These are phyloP conservation scores for Collybia mongolica DNA, from an alignment of 768 basidiomycete genomes.

Conservation along the genomic window DNA sequence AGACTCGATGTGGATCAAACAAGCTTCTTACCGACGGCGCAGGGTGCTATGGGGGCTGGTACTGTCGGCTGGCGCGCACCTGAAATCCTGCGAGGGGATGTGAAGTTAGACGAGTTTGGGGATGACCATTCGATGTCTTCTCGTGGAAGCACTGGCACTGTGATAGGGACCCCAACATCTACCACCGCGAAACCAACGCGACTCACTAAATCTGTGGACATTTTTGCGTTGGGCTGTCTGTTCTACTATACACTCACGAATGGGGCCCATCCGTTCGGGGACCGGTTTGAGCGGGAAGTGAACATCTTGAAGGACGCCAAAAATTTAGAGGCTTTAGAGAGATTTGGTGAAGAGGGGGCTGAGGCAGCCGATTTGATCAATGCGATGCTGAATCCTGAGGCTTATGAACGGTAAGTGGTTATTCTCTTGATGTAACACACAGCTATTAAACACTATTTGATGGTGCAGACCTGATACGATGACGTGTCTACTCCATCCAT, in stretches of 20 bases:
- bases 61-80: constrained; percentile 98
- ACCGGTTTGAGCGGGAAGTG: constrained; percentile 87
- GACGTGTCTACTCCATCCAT: constrained; percentile 88
- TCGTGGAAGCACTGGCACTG: constrained; percentile 58
- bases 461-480: constrained; percentile 77
- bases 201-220: constrained; percentile 93
- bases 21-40: constrained; percentile 89
- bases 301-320: constrained; percentile 89
- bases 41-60: constrained; percentile 87
- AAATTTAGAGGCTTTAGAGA: constrained; percentile 65
- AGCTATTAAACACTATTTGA: not conserved
- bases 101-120: constrained; percentile 80
- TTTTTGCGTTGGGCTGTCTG: constrained; percentile 94
- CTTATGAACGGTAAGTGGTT: constrained; percentile 63
- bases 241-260: constrained; percentile 91
- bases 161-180: constrained; percentile 32
- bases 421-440: not conserved
- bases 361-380: constrained; percentile 84
- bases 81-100: constrained; percentile 92
- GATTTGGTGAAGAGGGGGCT: constrained; percentile 91
- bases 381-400: constrained; percentile 76
- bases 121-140: constrained; percentile 70
- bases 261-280: constrained; percentile 93
- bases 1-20: constrained; percentile 95
- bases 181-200: constrained; percentile 53